phyloP scores from a whole-genome alignment of 2,329 filamentous ascomycete species.

The Claviceps sp. region DNA sequence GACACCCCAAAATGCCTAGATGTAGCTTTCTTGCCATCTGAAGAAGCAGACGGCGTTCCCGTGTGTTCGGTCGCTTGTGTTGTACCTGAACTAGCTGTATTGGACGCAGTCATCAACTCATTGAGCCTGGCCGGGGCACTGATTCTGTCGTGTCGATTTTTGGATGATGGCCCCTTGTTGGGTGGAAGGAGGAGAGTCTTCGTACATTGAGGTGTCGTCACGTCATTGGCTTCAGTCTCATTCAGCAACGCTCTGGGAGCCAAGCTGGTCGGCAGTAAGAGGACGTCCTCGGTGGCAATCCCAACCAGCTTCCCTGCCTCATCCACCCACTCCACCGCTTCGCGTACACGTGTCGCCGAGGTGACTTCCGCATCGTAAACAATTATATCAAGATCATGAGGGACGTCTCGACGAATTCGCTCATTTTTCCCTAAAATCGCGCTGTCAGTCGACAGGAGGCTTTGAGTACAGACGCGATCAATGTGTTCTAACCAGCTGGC shows the following conservation, averaged over 20 bases:
- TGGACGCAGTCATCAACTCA: not conserved
- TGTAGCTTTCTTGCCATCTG: conserved; percentile 1
- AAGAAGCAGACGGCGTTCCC: not conserved
- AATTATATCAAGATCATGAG: conserved; percentile 14
- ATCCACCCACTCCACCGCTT: conserved; percentile 48
- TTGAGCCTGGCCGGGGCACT: not conserved
- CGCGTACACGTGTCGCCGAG: conserved; percentile 27
- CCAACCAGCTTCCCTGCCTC: conserved; percentile 37
- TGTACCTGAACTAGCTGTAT: not conserved
- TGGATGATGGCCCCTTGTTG: not conserved
- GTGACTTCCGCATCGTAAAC: conserved; percentile 24
- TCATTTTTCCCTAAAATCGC: not conserved
- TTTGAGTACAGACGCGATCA: not conserved
- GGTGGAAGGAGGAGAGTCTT: conserved; percentile 1
- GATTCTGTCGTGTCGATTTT: not conserved
- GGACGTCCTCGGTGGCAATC: conserved; percentile 25
- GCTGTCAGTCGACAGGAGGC: not conserved
- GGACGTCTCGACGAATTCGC: not conserved
- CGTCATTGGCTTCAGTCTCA: not conserved
- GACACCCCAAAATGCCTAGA: conserved; percentile 27
- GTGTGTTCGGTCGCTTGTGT: not conserved
- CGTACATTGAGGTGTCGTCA: conserved; percentile 2
- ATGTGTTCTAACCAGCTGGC: not conserved
- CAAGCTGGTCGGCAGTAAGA: conserved; percentile 8
- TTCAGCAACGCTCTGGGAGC: not conserved